Evolutionary conservation across 192 early-diverging fungal genomes (phyloP).

Genomic region (Gamsiella multidivaricata): DNA sequence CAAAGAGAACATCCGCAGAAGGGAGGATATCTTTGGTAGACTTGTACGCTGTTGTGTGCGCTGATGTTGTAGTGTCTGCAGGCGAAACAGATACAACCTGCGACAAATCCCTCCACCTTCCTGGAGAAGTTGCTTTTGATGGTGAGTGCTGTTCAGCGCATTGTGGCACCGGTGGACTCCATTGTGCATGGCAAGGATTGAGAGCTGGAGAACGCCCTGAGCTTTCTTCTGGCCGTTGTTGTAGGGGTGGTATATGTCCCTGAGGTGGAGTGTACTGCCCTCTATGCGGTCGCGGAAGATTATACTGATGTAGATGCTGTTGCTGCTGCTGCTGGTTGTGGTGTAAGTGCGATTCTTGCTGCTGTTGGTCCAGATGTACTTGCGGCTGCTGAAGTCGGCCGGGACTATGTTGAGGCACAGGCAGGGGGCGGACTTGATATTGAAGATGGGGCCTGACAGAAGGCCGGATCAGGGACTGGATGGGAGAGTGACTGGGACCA

Average conservation of each 20-base stretch:
- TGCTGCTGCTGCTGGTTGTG: constrained; percentile 14
- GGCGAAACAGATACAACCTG: background rate
- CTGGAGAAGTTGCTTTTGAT: no score
- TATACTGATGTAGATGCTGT: constrained; percentile 1
- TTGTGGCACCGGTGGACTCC: background rate
- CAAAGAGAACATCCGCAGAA: constrained; percentile 39
- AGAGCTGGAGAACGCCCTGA: background rate
- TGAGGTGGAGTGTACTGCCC: background rate
- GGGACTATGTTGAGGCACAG: no score
- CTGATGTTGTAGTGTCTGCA: background rate
- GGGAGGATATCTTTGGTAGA: constrained; percentile 5
- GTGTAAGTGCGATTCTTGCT: background rate
- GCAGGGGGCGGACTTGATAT: no score
- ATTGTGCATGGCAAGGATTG: background rate
- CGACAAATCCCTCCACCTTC: no score
- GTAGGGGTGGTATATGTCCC: background rate
- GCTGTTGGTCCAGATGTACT: background rate
- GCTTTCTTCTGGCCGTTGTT: background rate
- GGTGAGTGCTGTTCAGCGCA: no score
- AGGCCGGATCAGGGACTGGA: background rate
- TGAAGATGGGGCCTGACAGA: no score
- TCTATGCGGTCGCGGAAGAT: background rate
- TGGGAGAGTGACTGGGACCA: background rate
- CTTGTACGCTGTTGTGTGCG: background rate
- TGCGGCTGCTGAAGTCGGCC: constrained; percentile 2